These are phyloP conservation scores for Avena atlantica DNA, from an alignment of 176 grass and related monocot species.

Conservation along the genomic window DNA sequence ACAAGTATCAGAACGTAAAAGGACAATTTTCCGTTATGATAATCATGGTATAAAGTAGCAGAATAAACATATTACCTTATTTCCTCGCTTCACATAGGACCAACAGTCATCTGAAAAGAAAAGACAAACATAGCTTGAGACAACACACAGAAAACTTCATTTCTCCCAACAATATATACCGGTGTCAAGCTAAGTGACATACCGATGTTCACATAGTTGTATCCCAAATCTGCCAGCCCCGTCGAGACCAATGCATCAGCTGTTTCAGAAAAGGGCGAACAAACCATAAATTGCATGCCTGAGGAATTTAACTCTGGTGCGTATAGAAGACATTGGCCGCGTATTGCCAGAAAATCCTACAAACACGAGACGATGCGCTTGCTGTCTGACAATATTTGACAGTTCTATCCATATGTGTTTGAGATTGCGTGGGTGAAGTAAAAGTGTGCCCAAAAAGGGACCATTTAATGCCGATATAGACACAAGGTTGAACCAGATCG, in stretches of 20 bases:
- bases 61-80: conserved; percentile 42
- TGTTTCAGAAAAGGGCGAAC: conserved; percentile 32
- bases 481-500: background rate
- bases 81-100: conserved; percentile 67
- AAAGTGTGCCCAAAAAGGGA: background rate
- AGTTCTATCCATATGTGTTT: background rate
- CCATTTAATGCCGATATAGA: background rate
- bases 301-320: background rate
- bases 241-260: conserved; percentile 90
- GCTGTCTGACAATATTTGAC: background rate
- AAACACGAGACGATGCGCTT: background rate
- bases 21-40: background rate
- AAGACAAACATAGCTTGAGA: conserved; percentile 4
- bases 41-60: background rate
- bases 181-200: background rate
- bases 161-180: background rate
- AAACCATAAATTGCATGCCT: background rate
- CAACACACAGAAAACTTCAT: background rate
- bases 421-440: background rate
- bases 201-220: conserved; percentile 90
- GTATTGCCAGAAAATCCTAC: background rate
- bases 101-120: conserved; percentile 87
- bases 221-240: conserved; percentile 78
- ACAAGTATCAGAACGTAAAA: background rate
- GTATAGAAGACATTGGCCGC: background rate